A percentile compares a stretch with the other conserved stretches of the same genome.
These are phyloP conservation scores for Mrakia gelida DNA, from an alignment of 768 basidiomycete genomes.

Conservation along the genomic window DNA sequence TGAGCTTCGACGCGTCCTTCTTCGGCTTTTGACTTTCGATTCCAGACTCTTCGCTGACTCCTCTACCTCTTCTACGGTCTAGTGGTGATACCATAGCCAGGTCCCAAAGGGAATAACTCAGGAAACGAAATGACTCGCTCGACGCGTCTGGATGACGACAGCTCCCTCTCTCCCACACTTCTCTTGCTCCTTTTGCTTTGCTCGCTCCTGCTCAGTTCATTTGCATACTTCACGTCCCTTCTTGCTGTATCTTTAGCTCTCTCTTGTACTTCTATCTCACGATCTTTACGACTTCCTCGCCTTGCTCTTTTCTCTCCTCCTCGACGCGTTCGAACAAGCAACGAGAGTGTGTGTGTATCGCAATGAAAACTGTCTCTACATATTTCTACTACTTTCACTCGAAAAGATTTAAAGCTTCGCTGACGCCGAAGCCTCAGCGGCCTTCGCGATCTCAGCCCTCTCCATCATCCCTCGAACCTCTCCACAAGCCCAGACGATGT, in stretches of 20 bases:
- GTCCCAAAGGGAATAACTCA: no score
- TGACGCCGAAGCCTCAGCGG: neutral
- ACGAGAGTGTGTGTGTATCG: no score
- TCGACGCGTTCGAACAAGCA: no score
- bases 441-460: conserved; percentile 46
- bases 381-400: no score
- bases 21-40: no score
- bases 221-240: neutral
- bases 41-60: neutral
- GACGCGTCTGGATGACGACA: no score
- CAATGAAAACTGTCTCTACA: neutral
- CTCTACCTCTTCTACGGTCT: neutral
- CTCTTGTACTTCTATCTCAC: no score
- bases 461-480: conserved; percentile 75
- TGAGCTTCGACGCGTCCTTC: neutral
- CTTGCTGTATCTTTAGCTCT: no score
- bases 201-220: neutral
- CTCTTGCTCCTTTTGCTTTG: neutral
- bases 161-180: neutral
- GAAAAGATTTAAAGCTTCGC: conserved; percentile 12
- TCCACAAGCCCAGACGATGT: conserved; percentile 72
- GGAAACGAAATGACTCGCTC: no score
- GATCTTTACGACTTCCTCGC: no score
- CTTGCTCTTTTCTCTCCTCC: no score
- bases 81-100: no score